These are phyloP conservation scores for Angophora floribunda DNA, from an alignment of 345 rosid genomes.

Conservation along the genomic window DNA sequence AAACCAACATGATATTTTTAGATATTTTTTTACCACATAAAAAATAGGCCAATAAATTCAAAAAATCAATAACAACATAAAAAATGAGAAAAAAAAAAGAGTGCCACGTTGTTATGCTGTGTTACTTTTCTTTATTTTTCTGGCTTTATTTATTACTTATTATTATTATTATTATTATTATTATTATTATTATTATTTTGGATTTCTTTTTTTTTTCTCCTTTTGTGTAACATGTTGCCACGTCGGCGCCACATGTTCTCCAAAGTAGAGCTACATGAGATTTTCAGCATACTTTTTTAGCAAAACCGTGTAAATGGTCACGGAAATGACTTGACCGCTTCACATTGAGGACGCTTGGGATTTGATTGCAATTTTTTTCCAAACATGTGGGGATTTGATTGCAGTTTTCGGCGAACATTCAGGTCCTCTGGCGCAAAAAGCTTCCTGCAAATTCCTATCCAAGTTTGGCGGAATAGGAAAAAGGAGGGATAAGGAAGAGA, in stretches of 20 bases:
- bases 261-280: background rate
- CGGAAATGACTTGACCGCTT: background rate
- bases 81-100: too few relatives aligned
- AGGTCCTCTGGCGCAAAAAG: background rate
- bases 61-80: too few relatives aligned
- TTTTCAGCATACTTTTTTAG: background rate
- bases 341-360: background rate
- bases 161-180: too few relatives aligned
- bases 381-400: background rate
- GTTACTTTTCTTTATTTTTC: too few relatives aligned
- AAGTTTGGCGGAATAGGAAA: background rate
- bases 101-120: too few relatives aligned
- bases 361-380: background rate
- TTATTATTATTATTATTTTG: too few relatives aligned
- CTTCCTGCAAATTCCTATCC: background rate
- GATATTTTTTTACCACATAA: background rate
- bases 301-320: background rate
- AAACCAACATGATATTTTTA: background rate
- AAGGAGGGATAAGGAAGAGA: background rate
- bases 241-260: rapidly evolving
- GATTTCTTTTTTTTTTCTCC: background rate
- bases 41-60: too few relatives aligned
- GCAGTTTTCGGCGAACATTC: background rate
- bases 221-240: too few relatives aligned
- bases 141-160: too few relatives aligned